phyloP scores from a whole-genome alignment of 257 asterid species.

The Solanum peruvianum region DNA sequence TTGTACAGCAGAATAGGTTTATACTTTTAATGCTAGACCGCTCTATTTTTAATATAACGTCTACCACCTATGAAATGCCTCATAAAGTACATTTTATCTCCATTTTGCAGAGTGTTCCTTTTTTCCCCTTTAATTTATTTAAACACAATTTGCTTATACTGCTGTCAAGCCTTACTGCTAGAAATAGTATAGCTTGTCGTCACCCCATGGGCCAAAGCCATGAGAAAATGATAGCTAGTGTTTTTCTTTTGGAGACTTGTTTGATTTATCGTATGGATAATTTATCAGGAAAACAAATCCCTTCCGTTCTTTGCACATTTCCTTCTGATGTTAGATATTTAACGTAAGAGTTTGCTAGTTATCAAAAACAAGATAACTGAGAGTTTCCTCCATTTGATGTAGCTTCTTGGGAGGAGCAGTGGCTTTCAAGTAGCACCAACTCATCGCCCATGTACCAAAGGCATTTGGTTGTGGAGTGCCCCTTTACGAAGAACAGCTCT shows the following conservation, averaged over 20 bases:
- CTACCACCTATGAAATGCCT: not conserved
- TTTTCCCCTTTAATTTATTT: not conserved
- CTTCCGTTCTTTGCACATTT: not conserved
- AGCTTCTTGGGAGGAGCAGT: slow-evolving; percentile 99
- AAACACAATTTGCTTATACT: not conserved
- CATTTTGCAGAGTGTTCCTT: not conserved
- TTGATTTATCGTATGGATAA: not conserved
- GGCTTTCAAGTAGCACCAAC: slow-evolving; percentile 98
- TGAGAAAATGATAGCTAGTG: not conserved
- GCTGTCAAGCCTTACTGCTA: not conserved
- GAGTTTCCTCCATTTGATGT: slow-evolving; percentile 5
- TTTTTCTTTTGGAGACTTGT: not conserved
- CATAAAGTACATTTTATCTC: not conserved
- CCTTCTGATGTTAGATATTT: not conserved
- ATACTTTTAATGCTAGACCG: not conserved
- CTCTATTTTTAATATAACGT: not conserved
- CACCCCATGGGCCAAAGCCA: not conserved
- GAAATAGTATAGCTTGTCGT: not conserved
- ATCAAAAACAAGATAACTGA: not conserved
- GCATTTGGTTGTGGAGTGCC: slow-evolving; percentile 99
- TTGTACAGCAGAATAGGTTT: not conserved
- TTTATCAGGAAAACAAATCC: not conserved
- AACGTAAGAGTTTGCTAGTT: not conserved
- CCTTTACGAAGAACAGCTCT: slow-evolving; percentile 83
- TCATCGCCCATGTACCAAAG: slow-evolving; percentile 97